phyloP scores from a whole-genome alignment of 2,329 filamentous ascomycete species.

The Penicillium verrucosum region DNA sequence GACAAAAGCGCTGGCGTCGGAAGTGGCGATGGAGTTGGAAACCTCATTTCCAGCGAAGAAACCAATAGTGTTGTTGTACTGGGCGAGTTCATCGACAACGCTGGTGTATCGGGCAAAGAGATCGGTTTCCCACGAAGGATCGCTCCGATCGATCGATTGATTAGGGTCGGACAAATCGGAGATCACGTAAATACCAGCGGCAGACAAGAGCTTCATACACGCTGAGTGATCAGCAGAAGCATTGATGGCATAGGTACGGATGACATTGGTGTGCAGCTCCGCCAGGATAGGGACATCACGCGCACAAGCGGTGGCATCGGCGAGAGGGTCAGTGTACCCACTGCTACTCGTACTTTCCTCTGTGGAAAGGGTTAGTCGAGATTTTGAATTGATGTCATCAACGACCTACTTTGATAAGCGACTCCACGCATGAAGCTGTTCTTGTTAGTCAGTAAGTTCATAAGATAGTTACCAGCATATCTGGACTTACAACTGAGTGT shows the following conservation, averaged over 20 bases:
- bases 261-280: constrained; percentile 79
- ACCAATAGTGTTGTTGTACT: constrained; percentile 85
- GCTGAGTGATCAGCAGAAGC: constrained; percentile 69
- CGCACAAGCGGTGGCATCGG: constrained; percentile 65
- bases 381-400: constrained; percentile 4
- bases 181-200: constrained; percentile 88
- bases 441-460: constrained; percentile 30
- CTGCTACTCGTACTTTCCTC: constrained; percentile 47
- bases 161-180: constrained; percentile 79
- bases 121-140: constrained; percentile 70
- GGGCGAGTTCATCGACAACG: constrained; percentile 73
- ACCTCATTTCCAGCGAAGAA: constrained; percentile 99
- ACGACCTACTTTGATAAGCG: constrained; percentile 70
- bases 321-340: constrained; percentile 75
- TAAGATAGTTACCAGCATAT: constrained; percentile 15
- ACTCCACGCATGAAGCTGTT: constrained; percentile 77
- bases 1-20: constrained; percentile 81
- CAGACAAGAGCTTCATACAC: constrained; percentile 77
- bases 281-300: constrained; percentile 78
- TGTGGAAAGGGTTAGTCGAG: constrained; percentile 24
- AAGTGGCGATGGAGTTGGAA: constrained; percentile 81
- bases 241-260: constrained; percentile 89
- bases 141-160: constrained; percentile 77
- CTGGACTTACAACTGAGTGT: constrained; percentile 64
- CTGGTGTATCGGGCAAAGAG: constrained; percentile 74